Base-by-base conservation (phyloP, 345 rosid species). In the Lepidium sativum region DNA sequence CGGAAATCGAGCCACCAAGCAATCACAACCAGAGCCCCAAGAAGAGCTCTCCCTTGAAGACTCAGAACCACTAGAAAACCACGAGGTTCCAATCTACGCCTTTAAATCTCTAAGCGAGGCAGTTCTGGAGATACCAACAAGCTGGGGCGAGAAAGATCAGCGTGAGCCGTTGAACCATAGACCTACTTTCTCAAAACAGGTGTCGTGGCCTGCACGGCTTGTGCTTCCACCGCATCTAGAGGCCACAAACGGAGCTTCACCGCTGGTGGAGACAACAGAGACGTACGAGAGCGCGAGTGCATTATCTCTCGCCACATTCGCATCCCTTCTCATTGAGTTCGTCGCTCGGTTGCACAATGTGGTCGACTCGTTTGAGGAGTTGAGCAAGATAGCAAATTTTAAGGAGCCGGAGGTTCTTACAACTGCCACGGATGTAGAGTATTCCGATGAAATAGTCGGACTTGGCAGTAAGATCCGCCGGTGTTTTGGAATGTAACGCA, bases 201-300 rank as follows among this genome's bases (percentile, higher is more conserved):
- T 80, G 50, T 84, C 91, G 5, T 81, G 83, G 84, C 85, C 88
- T 14, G 72, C 79, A 1, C 79, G 78, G 10, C 7, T 45, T 50
- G 82, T 87, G 2, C 60, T 72, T 63, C 75, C 67, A 0, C 55
- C 74, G 32, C 69, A 62, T 62, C 1, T 18, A 27, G 62, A 65
- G 63, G 47, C 73, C 38, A 56, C 54, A 2, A 61, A 69, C 13
- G 82, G 74, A 67, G 41, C 74, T 34, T 4, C 20, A 4, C 78
- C 75, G 2, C 57, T 34, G 7, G 14, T 80, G 25, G 91, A 83
- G 70, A 82, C 74, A 9, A 87, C 96, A 8, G 80, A 77, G 61
- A 79, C 91, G 23, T 92, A 85, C 23, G 96, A 89, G 64, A 89
- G 92, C 67, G 97, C 96, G 2, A 89, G 94, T 20, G 91, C 96